Percentiles rank a stretch among this genome's conserved stretches.
These are phyloP conservation scores for Citrus reticulata DNA, from an alignment of 345 rosid species.

Conservation along the genomic window DNA sequence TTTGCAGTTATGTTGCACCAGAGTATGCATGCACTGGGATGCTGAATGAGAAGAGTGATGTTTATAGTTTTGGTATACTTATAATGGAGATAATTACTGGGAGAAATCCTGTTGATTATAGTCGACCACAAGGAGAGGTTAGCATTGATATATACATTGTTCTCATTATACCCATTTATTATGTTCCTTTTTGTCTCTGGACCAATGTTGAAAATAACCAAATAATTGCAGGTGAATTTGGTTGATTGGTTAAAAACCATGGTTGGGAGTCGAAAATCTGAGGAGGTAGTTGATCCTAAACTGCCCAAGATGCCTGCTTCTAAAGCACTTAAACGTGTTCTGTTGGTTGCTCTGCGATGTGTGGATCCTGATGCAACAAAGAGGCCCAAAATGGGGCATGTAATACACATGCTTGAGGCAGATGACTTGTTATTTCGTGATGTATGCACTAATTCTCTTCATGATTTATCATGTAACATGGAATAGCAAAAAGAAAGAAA, in stretches of 20 bases:
- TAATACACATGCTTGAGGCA: slow-evolving; percentile 98
- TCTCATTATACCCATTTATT: neutral
- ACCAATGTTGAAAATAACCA: slow-evolving; percentile 8
- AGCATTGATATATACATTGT: slow-evolving; percentile 8
- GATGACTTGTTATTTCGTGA: slow-evolving; percentile 80
- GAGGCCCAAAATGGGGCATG: slow-evolving; percentile 96
- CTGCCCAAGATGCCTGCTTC: slow-evolving; percentile 77
- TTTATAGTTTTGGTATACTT: slow-evolving; percentile 89
- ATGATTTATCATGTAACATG: neutral
- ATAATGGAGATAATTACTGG: slow-evolving; percentile 92
- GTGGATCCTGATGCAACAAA: slow-evolving; percentile 95
- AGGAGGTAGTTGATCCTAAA: slow-evolving; percentile 90
- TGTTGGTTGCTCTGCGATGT: slow-evolving; percentile 84
- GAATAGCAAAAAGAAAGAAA: neutral
- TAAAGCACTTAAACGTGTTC: slow-evolving; percentile 80
- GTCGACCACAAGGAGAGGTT: slow-evolving; percentile 91
- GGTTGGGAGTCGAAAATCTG: slow-evolving; percentile 85
- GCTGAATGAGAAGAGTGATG: slow-evolving; percentile 92
- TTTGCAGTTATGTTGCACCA: slow-evolving; percentile 83
- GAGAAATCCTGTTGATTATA: slow-evolving; percentile 84
- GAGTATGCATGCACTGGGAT: slow-evolving; percentile 98
- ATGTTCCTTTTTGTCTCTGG: slow-evolving; percentile 2
- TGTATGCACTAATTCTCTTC: slow-evolving; percentile 36
- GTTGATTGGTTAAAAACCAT: slow-evolving; percentile 88
- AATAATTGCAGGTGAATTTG: slow-evolving; percentile 68